phyloP scores from a whole-genome alignment of 2,329 filamentous ascomycete species.

The Camptophora hylomeconis region DNA sequence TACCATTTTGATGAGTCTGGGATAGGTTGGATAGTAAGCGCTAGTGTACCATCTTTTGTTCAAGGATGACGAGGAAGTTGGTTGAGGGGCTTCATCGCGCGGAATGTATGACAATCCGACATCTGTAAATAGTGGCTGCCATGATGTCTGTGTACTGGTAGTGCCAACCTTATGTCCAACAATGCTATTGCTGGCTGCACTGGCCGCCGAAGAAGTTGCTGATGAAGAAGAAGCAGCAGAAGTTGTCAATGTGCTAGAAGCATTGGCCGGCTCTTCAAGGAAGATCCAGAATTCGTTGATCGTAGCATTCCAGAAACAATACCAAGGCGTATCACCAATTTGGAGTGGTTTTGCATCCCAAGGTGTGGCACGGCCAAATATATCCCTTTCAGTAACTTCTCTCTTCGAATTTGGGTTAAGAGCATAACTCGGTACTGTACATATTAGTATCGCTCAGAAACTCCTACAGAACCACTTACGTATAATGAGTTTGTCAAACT shows the following conservation, averaged over 20 bases:
- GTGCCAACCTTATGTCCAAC: conserved; percentile 3
- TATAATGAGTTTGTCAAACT: conserved; percentile 54
- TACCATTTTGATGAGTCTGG: conserved; percentile 52
- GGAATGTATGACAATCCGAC: too few species aligned
- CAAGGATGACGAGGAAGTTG: conserved; percentile 15
- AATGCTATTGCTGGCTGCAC: conserved; percentile 1
- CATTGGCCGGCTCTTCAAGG: conserved; percentile 38
- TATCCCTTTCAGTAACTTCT: neutral
- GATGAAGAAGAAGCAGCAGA: conserved; percentile 11
- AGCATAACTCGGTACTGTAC: conserved; percentile 4
- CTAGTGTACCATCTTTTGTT: conserved; percentile 10
- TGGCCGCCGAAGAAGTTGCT: conserved; percentile 6
- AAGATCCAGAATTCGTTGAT: conserved; percentile 57
- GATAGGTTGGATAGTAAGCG: conserved; percentile 19
- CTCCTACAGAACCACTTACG: conserved; percentile 8
- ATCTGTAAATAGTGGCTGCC: too few species aligned
- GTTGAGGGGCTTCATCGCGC: conserved; percentile 14
- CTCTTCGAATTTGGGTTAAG: neutral
- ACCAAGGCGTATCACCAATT: conserved; percentile 53
- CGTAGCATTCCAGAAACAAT: conserved; percentile 57
- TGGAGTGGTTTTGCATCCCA: conserved; percentile 30
- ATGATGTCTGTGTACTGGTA: conserved; percentile 3
- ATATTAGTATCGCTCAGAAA: conserved; percentile 1
- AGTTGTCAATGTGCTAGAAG: conserved; percentile 13
- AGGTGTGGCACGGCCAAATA: conserved; percentile 9